Evolutionary conservation across 139 green algal genomes (phyloP).

Genomic region (Yamagishiella unicocca): DNA sequence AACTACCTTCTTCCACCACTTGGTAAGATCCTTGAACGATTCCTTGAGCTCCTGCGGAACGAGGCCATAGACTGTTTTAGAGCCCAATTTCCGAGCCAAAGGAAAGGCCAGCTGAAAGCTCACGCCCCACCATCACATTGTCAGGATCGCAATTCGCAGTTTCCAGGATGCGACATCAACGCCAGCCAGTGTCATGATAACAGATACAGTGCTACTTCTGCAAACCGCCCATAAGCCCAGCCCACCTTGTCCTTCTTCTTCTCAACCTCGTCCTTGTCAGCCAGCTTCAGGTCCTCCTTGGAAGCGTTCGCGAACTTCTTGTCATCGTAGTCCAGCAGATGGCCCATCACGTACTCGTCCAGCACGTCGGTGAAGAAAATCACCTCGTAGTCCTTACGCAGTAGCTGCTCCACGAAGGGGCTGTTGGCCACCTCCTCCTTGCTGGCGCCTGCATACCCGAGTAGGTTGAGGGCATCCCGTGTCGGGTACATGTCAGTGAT

Average conservation of each 20-base stretch:
- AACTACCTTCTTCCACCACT: conserved; percentile 96
- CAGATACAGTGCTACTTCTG: too few species aligned
- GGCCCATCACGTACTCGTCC: conserved; percentile 96
- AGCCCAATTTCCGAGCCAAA: too few species aligned
- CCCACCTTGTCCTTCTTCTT: conserved; percentile 86
- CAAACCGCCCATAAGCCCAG: too few species aligned
- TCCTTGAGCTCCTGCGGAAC: conserved; percentile 86
- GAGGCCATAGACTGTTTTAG: too few species aligned
- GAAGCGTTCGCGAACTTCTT: conserved; percentile 92
- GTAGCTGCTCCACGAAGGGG: conserved; percentile 82
- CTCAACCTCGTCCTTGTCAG: conserved; percentile 84
- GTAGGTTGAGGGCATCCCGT: too few species aligned
- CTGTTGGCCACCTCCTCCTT: conserved; percentile 85
- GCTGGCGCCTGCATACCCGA: conserved; percentile 61
- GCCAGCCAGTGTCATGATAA: too few species aligned
- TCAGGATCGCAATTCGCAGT: too few species aligned
- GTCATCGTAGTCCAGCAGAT: conserved; percentile 96
- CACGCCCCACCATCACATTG: too few species aligned
- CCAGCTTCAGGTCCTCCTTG: conserved; percentile 97
- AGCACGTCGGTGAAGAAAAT: conserved; percentile 97
- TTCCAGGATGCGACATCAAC: too few species aligned
- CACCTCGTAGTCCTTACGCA: conserved; percentile 80
- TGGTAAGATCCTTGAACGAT: conserved; percentile 89
- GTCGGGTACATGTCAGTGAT: too few species aligned
- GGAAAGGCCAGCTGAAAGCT: too few species aligned